Evolutionary conservation across 2,329 filamentous ascomycete genomes (phyloP).

Genomic region (Teratosphaeriaceae sp.): DNA sequence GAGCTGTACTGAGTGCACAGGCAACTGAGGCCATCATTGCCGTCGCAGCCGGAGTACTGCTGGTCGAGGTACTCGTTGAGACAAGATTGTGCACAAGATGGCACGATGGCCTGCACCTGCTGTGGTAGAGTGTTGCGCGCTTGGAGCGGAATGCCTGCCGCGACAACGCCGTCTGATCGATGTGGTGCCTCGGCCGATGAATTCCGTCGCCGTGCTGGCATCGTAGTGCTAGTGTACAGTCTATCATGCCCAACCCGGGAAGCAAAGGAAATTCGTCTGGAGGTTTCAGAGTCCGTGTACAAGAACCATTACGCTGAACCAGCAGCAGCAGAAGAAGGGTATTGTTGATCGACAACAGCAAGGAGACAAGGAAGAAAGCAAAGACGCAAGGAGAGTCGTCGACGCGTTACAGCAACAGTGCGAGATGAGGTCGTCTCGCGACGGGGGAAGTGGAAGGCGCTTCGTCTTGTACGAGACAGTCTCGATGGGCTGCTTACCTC

Average conservation of each 20-base stretch:
- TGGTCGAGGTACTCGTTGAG: constrained; percentile 18
- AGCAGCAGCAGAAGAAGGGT: constrained; percentile 18
- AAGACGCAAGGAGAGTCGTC: constrained; percentile 20
- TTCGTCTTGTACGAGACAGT: constrained; percentile 5
- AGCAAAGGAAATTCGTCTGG: constrained; percentile 4
- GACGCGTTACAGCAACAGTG: constrained; percentile 1
- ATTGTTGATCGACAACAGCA: constrained; percentile 8
- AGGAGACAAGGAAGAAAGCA: constrained; percentile 9
- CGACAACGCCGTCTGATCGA: not conserved
- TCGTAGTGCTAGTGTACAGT: constrained; percentile 8
- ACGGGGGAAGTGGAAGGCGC: not conserved
- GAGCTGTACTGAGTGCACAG: constrained; percentile 27
- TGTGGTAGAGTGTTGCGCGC: constrained; percentile 11
- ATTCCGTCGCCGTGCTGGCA: constrained; percentile 2
- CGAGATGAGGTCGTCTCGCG: not conserved
- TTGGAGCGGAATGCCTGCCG: not conserved
- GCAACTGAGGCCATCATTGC: constrained; percentile 18
- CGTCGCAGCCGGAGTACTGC: constrained; percentile 15
- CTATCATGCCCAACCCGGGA: constrained; percentile 8
- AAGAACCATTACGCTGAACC: constrained; percentile 16
- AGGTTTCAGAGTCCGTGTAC: constrained; percentile 5
- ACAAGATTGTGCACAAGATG: constrained; percentile 25
- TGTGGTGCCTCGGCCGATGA: not conserved
- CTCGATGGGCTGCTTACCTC: too few relatives aligned
- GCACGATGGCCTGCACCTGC: constrained; percentile 18